Base-by-base conservation (phyloP, 768 basidiomycete genomes). In the Neoboletus magnificus region DNA sequence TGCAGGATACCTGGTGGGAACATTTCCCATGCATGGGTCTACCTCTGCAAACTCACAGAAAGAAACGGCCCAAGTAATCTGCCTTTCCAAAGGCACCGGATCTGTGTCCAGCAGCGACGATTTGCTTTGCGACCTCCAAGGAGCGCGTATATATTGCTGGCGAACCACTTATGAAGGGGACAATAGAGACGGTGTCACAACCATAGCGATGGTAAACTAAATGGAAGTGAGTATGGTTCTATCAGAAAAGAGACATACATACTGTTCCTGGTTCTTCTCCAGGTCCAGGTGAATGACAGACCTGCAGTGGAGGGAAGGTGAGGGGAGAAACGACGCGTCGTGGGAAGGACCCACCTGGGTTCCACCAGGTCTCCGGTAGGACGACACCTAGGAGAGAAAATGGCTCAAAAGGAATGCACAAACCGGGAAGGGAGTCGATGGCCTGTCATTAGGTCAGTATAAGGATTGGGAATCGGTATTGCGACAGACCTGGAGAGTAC, bases 101-200 rank as follows among this genome's bases (percentile, higher is more conserved):
- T 18, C 15, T 58, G 8, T 69, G 65, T 22, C 66, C 62, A 1
- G 42, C 18, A 3, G 56, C 49, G 25, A 66, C 58, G 9, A 69
- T 35, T 37, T 59, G 66, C 42, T 47, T 67, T 13, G 48, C 44
- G 6, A 69, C 62, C 39, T 62, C 52, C 56, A 67, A 35, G 22
- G 57, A 64, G 23, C 53, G 67, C 1, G 66, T 69, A 22, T 61
- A 69, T 44, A 64, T 52, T 13, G 53, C 22, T 25, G 67, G 62
- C 16, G 47, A 13, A 8, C 59, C 65, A 20, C 22, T 30, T 32
- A 64, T n/a, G 50, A 67, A 69, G 0, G 57, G 67, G 3, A 62
- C 37, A 12, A 69, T 33, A 15, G 62, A 67, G 32, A 67, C 57
- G 7, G 62, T 66, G 48, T 66, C 59, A 22, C 47, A 50, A 5